Base-by-base conservation (phyloP, 1,284 basidiomycete species). In the Apiotrichum mycotoxinovorans region DNA sequence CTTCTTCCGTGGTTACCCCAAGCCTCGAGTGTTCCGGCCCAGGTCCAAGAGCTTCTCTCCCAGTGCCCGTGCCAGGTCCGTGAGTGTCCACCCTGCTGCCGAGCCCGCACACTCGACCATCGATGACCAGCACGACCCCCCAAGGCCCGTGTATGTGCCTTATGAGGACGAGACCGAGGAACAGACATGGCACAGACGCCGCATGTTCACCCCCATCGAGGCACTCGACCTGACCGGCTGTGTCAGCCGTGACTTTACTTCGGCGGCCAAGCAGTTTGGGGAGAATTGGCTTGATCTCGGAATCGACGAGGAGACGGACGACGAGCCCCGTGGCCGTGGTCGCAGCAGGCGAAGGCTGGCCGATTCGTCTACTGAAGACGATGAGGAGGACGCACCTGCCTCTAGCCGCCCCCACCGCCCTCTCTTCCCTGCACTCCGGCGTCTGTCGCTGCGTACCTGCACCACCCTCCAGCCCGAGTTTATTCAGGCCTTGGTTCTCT, bases 151-250 rank as follows among this genome's bases (percentile, higher is more conserved):
- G 5, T 74, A 75, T 51, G 73, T 72, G 3, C 73, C 73, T 7
- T 74, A 77, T 61, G 73, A 74, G 54, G 65, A 66, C 53, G 75
- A 77, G 61, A 75, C 70, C 51, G 90, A 67, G 81, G 87, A 66
- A 75, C 83, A 75, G 47, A 87, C 90, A 56, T 91, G 86, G 80
- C 84, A 81, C 18, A 67, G 77, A 12, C 62, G 76, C 17, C 53
- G 59, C 20, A 66, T 70, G 50, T 78, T 79, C 54, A 71, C 69
- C 60, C 85, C 90, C 52, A 80, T 98, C 8, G 86, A 93, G 72
- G 91, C 93, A 2, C 81, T 96, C 37, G 95, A 98, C 72, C 79
- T 98, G 52, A 97, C 93, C 22, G 94, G 93, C 64, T 98, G 95
- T 73, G 88, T 97, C 70, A 93, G 90, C 69, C 83, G 84, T 20